Conservation (phyloP, 495 filamentous ascomycete species). For the Sordaria brevicollis region DNA sequence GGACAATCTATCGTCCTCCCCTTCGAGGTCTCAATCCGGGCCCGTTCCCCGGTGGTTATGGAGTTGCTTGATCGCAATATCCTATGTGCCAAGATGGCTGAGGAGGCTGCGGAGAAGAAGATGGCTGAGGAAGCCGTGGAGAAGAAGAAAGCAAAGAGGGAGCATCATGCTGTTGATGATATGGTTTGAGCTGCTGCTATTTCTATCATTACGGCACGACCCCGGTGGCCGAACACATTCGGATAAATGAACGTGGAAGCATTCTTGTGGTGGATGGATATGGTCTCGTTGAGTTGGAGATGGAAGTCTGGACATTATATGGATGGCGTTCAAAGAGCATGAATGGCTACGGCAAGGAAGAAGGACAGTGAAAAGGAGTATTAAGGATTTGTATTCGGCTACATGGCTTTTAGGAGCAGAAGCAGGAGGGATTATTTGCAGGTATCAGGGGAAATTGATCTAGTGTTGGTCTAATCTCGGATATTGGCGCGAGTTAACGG, state of each 20-base stretch:
- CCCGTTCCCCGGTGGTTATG: slow-evolving; percentile 2
- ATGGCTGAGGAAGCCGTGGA: not conserved
- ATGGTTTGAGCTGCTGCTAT: not conserved
- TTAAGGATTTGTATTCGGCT: too few species aligned
- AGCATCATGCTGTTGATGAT: not conserved
- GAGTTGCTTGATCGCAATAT: slow-evolving; percentile 4
- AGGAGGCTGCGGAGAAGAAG: not conserved
- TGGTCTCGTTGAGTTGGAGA: not conserved
- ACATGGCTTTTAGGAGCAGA: too few species aligned
- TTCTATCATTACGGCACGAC: not conserved
- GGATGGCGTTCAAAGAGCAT: not conserved
- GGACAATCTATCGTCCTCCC: slow-evolving; percentile 21
- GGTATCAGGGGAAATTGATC: not conserved
- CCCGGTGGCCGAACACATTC: too few species aligned
- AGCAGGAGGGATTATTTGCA: too few species aligned
- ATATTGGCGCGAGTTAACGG: not conserved
- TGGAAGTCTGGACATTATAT: not conserved
- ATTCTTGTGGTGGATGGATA: not conserved
- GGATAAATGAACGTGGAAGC: not conserved
- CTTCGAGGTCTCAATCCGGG: slow-evolving; percentile 7
- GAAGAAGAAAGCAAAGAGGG: not conserved
- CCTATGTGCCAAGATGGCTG: not conserved
- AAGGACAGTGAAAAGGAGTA: not conserved
- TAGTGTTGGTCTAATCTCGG: not conserved
- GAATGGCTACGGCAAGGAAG: not conserved